phyloP scores from a whole-genome alignment of 1,284 basidiomycete genomes.

The Puccinia hordei region DNA sequence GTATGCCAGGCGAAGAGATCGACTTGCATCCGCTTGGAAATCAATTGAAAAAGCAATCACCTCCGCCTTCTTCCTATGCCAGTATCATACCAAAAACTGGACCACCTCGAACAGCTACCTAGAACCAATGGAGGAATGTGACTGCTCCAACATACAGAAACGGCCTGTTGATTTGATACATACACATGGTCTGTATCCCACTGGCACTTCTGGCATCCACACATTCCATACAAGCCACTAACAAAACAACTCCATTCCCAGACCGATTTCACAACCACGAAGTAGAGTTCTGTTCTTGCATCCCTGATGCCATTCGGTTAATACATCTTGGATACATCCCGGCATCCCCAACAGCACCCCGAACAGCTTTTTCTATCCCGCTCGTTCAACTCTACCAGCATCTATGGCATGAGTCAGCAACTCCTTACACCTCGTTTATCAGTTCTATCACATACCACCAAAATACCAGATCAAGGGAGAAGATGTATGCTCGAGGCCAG shows the following conservation, averaged over 20 bases:
- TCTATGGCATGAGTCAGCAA: slow-evolving; percentile 6
- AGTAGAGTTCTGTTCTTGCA: too few relatives aligned
- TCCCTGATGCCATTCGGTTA: slow-evolving; percentile 1
- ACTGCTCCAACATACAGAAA: background rate
- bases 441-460: background rate
- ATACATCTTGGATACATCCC: slow-evolving; percentile 3
- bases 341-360: background rate
- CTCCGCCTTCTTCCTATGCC: background rate
- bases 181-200: background rate
- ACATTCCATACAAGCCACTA: too few relatives aligned
- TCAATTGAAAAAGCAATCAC: background rate
- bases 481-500: background rate
- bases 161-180: background rate
- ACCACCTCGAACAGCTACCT: background rate
- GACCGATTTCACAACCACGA: too few relatives aligned
- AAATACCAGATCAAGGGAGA: background rate
- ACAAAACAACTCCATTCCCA: too few relatives aligned
- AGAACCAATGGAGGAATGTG: background rate
- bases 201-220: too few relatives aligned
- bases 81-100: background rate
- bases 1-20: too few relatives aligned
- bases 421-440: background rate
- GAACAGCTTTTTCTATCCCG: background rate
- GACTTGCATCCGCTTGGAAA: background rate
- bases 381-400: background rate